Percentiles rank a stretch among this genome's conserved stretches.
Evolutionary conservation across 2,329 filamentous ascomycete species (phyloP).

Genomic region (Monosporascus ibericus): DNA sequence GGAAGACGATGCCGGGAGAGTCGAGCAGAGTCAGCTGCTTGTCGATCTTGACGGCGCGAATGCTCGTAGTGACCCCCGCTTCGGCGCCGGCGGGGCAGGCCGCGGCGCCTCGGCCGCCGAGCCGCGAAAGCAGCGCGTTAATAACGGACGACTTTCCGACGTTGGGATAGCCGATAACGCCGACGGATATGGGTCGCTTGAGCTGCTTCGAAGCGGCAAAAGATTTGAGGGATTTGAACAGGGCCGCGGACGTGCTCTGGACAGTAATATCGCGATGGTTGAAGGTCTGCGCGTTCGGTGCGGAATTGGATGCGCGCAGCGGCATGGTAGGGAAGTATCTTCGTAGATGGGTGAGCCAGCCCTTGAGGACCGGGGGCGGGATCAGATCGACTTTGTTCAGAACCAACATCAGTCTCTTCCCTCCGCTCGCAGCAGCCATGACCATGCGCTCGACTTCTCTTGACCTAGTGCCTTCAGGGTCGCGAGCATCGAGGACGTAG

Average conservation of each 20-base stretch:
- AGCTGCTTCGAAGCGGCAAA: constrained; percentile 78
- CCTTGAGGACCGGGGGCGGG: constrained; percentile 72
- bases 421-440: constrained; percentile 77
- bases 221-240: constrained; percentile 86
- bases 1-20: constrained; percentile 92
- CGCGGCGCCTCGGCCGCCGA: constrained; percentile 59
- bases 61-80: constrained; percentile 83
- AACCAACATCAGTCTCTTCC: constrained; percentile 83
- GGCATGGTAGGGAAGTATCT: constrained; percentile 89
- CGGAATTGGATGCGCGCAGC: constrained; percentile 74
- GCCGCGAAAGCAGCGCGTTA: constrained; percentile 77
- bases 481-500: constrained; percentile 87
- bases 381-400: constrained; percentile 95
- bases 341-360: constrained; percentile 78
- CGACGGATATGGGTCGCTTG: constrained; percentile 84
- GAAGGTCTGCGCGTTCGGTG: constrained; percentile 82
- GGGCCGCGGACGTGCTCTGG: constrained; percentile 74
- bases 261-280: constrained; percentile 87
- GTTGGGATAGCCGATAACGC: constrained; percentile 92
- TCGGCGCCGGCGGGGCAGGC: constrained; percentile 87
- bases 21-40: constrained; percentile 90
- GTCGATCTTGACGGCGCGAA: constrained; percentile 89
- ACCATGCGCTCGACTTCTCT: constrained; percentile 85
- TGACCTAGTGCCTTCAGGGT: constrained; percentile 85
- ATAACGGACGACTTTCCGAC: constrained; percentile 96